A percentile compares a stretch with the other conserved stretches of the same genome.
phyloP scores from a whole-genome alignment of 345 rosid genomes.

The Euphorbia lathyris region DNA sequence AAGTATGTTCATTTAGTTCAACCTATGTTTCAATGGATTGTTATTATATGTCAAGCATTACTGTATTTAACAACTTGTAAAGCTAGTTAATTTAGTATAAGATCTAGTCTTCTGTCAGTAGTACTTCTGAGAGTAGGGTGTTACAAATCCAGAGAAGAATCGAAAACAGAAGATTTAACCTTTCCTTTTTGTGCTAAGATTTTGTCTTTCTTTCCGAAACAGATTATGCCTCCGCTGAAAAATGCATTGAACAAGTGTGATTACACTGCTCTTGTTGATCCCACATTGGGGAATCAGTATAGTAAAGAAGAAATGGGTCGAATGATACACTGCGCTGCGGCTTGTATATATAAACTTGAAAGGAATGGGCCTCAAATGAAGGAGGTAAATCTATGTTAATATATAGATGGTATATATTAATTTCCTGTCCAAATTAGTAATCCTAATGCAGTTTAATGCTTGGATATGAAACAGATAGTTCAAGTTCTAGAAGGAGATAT shows the following conservation, averaged over 20 bases:
- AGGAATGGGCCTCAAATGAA: conserved; percentile 20
- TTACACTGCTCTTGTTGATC: conserved; percentile 28
- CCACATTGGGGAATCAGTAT: conserved; percentile 13
- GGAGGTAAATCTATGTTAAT: conserved; percentile 11
- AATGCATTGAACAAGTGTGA: conserved; percentile 41
- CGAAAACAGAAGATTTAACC: too few species aligned
- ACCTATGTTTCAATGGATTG: too few species aligned
- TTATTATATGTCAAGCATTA: too few species aligned
- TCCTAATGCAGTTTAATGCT: neutral
- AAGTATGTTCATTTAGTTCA: too few species aligned
- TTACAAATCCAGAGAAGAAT: too few species aligned
- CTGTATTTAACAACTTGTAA: too few species aligned
- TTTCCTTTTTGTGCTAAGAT: too few species aligned
- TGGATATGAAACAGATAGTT: neutral
- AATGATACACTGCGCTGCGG: conserved; percentile 21
- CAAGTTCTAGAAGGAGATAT: neutral
- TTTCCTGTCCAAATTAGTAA: neutral
- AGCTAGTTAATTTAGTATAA: too few species aligned
- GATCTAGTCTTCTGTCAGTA: too few species aligned
- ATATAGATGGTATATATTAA: neutral
- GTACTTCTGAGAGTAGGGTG: too few species aligned
- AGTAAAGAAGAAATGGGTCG: neutral
- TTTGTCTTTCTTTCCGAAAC: neutral
- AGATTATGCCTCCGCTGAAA: conserved; percentile 18
- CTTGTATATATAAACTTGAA: conserved; percentile 15